These are phyloP conservation scores for Yarrowia keelungensis DNA, from an alignment of 805 yeast genomes.

Conservation along the genomic window DNA sequence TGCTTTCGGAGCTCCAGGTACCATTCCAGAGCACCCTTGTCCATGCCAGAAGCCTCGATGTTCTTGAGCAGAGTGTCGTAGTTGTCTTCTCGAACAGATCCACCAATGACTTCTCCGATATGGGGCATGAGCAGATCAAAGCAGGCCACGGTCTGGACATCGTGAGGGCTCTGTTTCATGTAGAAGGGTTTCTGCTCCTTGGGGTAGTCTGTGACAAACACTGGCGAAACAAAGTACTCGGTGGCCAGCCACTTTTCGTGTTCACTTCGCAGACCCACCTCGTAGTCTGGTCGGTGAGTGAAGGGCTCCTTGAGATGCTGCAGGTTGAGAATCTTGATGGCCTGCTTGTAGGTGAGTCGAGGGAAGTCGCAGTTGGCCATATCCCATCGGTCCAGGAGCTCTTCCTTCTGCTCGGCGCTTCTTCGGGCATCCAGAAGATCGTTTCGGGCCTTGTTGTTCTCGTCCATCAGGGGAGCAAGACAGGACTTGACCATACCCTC, in stretches of 20 bases:
- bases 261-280: constrained; percentile 76
- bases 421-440: constrained; percentile 47
- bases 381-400: constrained; percentile 64
- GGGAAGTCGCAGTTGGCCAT: constrained; percentile 66
- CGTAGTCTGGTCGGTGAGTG: constrained; percentile 64
- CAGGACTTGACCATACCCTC: constrained; percentile 72
- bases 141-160: constrained; percentile 75
- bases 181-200: constrained; percentile 81
- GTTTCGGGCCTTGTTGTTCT: constrained; percentile 41
- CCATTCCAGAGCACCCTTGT: constrained; percentile 68
- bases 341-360: constrained; percentile 75
- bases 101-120: constrained; percentile 93
- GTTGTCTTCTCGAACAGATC: constrained; percentile 85
- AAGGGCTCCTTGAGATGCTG: constrained; percentile 49
- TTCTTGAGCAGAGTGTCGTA: constrained; percentile 58
- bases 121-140: constrained; percentile 89
- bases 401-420: constrained; percentile 50
- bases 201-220: constrained; percentile 92
- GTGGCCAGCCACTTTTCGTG: constrained; percentile 90
- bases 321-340: constrained; percentile 57
- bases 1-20: constrained; percentile 73
- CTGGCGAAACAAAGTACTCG: constrained; percentile 68
- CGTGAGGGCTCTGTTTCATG: constrained; percentile 64
- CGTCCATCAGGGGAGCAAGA: constrained; percentile 45
- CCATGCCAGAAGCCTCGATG: constrained; percentile 62